Base-by-base conservation (phyloP, 192 early-diverging fungal genomes). In the Umbelopsis vinacea region DNA sequence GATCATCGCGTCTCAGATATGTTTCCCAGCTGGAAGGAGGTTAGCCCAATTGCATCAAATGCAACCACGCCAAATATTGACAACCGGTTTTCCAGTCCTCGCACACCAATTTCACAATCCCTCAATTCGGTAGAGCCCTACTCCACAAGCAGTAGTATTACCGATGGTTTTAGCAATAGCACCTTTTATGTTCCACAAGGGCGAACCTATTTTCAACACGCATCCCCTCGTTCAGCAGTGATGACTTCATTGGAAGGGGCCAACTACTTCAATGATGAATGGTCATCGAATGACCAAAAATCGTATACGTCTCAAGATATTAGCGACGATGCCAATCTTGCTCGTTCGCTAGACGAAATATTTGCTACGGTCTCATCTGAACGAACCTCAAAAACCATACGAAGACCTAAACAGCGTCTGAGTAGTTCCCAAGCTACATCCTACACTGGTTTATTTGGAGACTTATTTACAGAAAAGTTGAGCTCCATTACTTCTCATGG, bases 311-410 rank as follows among this genome's bases (percentile, higher is more conserved):
- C 22, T 26, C 23, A 54, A 26, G 22, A 54, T 54, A 26, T 14
- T 24, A 11, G 21, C 22, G 53, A 54, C 3, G 75, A 84, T 43
- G 76, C 70, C 15, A 74, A 79, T 67, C 29, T 87, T 10, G 82
- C 84, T 1, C 79, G 84, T 12, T 87, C 86, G 4, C 68, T 87
- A 9, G 85, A 85, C 46, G 86, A 87, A 40, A 60, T 87, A 5
- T 72, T 87, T 55, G 85, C 86, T 19, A 79, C 79, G 6, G 71
- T 55, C 19, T 82, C 83, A 75, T 72, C 69, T 24, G 55, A 66
- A 19, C n/a, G 21, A 26, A 15, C 48, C 15, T 50, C 48, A 50
- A 17, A 50, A 50, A 43, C 40, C 6, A 43, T 43, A 1, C 69
- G 74, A 54, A 69, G 50, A 35, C 6, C 47, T 6, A 37, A 50